Conservation (phyloP, 805 yeast species). For the Monosporozyma aerobia region DNA sequence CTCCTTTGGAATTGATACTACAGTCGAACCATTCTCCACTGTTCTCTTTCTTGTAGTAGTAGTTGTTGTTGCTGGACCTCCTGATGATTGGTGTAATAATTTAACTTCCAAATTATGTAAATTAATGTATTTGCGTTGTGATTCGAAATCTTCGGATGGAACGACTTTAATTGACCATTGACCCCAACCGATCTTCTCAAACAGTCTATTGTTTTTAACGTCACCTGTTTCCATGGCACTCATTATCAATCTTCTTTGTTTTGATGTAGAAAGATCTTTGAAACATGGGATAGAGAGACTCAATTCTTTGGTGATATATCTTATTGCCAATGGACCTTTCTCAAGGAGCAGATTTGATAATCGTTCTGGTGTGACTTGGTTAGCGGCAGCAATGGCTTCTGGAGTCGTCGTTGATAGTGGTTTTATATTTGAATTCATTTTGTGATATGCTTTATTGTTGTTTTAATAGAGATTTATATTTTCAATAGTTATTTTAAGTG, state of each 20-base stretch:
- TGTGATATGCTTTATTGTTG: background rate
- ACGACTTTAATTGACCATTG: conserved; percentile 49
- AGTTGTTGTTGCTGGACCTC: no score
- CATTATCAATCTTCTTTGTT: conserved; percentile 85
- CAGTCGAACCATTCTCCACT: background rate
- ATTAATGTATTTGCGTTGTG: background rate
- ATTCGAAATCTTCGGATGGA: background rate
- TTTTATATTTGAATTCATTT: conserved; percentile 1
- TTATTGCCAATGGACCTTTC: conserved; percentile 84
- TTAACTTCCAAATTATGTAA: conserved; percentile 19
- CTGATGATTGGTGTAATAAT: background rate
- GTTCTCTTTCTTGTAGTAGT: background rate
- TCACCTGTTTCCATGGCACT: conserved; percentile 74
- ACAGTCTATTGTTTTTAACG: conserved; percentile 44
- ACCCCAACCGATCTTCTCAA: conserved; percentile 97
- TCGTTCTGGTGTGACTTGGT: conserved; percentile 71
- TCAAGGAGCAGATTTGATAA: conserved; percentile 56
- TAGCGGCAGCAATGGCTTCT: conserved; percentile 79
- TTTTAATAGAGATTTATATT: background rate
- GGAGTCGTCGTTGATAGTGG: conserved; percentile 70
- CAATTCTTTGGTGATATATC: conserved; percentile 77
- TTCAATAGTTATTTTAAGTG: background rate
- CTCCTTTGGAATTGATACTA: conserved; percentile 1
- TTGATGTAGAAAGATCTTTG: conserved; percentile 70
- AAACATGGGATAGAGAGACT: conserved; percentile 69